A percentile compares a stretch with the other conserved stretches of the same genome.
phyloP scores from a whole-genome alignment of 2,329 filamentous ascomycete species.

The Calonectria henricotiae region DNA sequence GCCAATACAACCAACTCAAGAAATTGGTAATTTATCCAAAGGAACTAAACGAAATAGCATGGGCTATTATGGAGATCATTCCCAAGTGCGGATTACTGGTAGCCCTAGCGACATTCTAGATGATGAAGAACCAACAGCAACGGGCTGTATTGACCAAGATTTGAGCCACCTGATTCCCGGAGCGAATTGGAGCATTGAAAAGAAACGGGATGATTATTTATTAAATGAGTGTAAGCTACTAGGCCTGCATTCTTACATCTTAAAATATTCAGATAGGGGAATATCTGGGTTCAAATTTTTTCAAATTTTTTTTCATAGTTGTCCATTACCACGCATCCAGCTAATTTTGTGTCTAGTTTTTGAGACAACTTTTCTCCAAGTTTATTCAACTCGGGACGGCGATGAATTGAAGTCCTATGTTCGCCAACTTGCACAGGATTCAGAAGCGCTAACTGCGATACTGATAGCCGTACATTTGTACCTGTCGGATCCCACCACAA shows the following conservation, averaged over 20 bases:
- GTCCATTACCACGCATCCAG: neutral
- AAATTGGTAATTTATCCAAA: neutral
- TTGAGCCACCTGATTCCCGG: no score
- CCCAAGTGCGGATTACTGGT: neutral
- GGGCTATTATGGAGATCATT: neutral
- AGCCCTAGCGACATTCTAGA: neutral
- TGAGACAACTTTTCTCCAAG: neutral
- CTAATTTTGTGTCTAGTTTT: neutral
- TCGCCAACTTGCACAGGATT: neutral
- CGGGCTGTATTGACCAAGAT: neutral
- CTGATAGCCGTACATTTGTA: slow-evolving; percentile 16
- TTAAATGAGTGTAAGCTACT: slow-evolving; percentile 5
- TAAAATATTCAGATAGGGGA: no score
- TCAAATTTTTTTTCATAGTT: neutral
- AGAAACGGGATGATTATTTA: neutral
- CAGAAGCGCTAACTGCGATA: neutral
- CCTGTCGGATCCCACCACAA: neutral
- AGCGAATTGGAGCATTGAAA: neutral
- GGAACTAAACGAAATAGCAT: neutral
- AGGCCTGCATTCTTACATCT: no score
- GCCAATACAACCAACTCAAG: neutral
- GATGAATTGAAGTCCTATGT: neutral
- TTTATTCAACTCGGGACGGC: neutral
- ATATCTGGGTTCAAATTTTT: neutral
- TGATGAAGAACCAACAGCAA: neutral